Evolutionary conservation across 441 rosid species (phyloP).

Genomic region (Euphorbia corollata): DNA sequence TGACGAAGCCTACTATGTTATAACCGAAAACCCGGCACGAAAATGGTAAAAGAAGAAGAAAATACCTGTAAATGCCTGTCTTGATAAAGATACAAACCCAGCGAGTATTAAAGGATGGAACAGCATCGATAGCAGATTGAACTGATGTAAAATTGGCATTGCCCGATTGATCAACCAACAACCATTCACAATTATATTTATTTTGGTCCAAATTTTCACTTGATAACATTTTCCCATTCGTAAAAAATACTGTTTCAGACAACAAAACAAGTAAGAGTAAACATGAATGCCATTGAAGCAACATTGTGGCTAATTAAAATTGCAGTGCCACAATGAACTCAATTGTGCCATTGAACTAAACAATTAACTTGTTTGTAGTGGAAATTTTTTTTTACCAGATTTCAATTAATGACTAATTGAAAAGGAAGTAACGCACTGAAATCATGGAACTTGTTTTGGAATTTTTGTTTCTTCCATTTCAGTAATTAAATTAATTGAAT

Average conservation of each 20-base stretch:
- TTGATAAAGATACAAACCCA: slow-evolving; percentile 56
- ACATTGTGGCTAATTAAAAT: background rate
- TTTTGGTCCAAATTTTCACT: background rate
- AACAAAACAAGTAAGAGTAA: slow-evolving; percentile 15
- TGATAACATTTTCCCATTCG: background rate
- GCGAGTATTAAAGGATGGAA: slow-evolving; percentile 38
- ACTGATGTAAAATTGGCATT: slow-evolving; percentile 46
- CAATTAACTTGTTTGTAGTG: too few relatives aligned
- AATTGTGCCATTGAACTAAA: too few relatives aligned
- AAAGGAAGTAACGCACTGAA: background rate
- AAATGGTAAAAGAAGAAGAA: background rate
- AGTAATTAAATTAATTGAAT: too few relatives aligned
- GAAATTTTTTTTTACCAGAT: background rate
- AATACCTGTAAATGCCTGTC: slow-evolving; percentile 55
- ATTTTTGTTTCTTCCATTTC: background rate
- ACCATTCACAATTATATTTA: background rate
- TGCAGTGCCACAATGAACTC: too few relatives aligned
- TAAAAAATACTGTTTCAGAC: slow-evolving; percentile 11
- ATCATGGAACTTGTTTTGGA: background rate
- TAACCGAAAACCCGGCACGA: too few relatives aligned
- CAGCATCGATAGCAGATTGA: slow-evolving; percentile 59
- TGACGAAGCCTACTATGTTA: too few relatives aligned
- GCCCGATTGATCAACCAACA: slow-evolving; percentile 46
- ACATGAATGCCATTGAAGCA: slow-evolving; percentile 8
- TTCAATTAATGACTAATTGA: background rate